These are phyloP conservation scores for Coemansia sp. DNA, from an alignment of 192 early-diverging fungal genomes.

Conservation along the genomic window DNA sequence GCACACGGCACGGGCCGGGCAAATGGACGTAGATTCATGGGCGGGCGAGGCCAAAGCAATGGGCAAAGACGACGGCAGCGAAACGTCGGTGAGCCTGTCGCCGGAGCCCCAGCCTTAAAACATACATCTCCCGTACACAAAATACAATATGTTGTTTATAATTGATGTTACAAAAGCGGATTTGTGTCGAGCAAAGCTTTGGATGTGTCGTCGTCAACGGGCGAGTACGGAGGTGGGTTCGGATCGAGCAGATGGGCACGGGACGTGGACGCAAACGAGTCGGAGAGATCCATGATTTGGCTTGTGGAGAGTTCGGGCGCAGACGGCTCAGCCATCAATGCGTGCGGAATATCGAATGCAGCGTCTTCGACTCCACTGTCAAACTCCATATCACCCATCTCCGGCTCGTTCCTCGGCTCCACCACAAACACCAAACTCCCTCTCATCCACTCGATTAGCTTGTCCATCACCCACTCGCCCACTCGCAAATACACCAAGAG, in stretches of 20 bases:
- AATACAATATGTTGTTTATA: background rate
- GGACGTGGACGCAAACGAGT: background rate
- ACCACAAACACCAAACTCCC: background rate
- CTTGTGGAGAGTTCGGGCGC: background rate
- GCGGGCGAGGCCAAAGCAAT: background rate
- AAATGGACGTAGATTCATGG: background rate
- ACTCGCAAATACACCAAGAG: background rate
- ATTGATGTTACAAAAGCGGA: background rate
- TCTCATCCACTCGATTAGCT: background rate
- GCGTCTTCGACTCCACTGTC: no score
- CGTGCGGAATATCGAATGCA: no score
- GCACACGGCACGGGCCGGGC: background rate
- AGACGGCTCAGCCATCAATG: background rate
- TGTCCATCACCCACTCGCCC: constrained; percentile 2
- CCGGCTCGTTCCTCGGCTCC: background rate
- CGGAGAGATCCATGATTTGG: background rate
- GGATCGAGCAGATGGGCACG: background rate
- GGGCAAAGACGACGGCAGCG: constrained; percentile 43
- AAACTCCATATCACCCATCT: no score
- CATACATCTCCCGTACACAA: background rate
- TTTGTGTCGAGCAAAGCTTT: background rate
- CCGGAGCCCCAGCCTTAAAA: constrained; percentile 17
- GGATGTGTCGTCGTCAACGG: background rate
- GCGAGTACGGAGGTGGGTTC: background rate
- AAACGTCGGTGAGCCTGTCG: constrained; percentile 41